Conservation (phyloP, 2,329 filamentous ascomycete species). For the Colletotrichum limetticola region DNA sequence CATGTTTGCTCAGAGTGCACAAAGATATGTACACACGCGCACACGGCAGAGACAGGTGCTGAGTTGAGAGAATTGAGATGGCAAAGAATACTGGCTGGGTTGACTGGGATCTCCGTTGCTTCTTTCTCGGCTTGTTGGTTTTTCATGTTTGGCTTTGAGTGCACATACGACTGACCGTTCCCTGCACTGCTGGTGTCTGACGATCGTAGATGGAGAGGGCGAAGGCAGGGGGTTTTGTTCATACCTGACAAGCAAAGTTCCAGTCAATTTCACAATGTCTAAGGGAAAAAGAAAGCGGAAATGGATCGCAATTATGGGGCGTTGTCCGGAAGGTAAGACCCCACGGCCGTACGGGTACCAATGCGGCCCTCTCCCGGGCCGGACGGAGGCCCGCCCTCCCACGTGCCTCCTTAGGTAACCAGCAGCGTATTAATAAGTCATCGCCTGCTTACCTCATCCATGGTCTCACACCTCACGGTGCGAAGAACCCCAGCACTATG, state of each 20-base stretch:
- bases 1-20: background rate
- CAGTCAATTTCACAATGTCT: background rate
- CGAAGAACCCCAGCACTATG: background rate
- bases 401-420: background rate
- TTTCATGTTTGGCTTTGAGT: background rate
- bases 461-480: background rate
- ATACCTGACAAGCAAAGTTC: background rate
- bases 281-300: background rate
- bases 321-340: background rate
- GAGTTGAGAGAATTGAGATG: background rate
- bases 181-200: background rate
- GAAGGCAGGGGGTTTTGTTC: background rate
- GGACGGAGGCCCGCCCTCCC: background rate
- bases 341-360: background rate
- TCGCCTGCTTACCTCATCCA: background rate
- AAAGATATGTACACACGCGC: background rate
- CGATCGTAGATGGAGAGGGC: background rate
- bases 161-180: background rate
- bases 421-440: background rate
- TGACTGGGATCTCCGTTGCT: background rate
- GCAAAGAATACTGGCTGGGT: background rate
- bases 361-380: background rate
- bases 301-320: background rate
- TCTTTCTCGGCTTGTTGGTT: background rate
- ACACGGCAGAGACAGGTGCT: background rate